Evolutionary conservation across 2,329 filamentous ascomycete species (phyloP), one percentile per base, ranked within the genome.

Genomic region (Albophoma yamanashiensis): DNA sequence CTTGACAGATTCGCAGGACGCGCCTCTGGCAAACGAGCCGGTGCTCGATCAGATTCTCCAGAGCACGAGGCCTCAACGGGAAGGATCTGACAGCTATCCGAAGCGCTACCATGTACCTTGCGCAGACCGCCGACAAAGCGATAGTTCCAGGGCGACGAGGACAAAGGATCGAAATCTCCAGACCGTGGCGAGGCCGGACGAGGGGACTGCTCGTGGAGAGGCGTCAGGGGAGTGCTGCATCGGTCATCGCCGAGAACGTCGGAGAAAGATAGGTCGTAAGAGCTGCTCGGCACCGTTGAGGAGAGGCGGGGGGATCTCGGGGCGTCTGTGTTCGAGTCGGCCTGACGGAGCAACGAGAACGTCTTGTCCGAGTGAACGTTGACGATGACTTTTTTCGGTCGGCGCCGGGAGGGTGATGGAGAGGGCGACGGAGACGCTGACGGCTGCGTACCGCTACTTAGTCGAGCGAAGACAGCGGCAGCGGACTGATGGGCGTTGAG

Each of bases 321-420:
- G 22, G 71, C 73, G n/a, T 69, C 63, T 17, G 68, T 66, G 60
- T 66, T 64, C 12, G 70, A 67, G 42, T 62, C 60, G n/a, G 68
- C 61, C 52, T 78, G 66, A 68, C 70, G 71, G 63, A 77, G 63
- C 60, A 85, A 70, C 20, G 81, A 82, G 65, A 86, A 85, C 5
- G 82, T 85, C 70, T 83, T 83, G 69, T 85, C 80, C 7, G 81
- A 69, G 64, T 84, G 76, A 36, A 85, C 71, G 58, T 76, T 77
- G 61, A 85, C 78, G 38, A 85, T 77, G 38, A 78, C 68, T 62
- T 77, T 69, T 25, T 63, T 67, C 12, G 59, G 55, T 43, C 71
- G 71, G 55, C 69, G 67, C 45, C 57, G 57, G 15, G 70, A 69
- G 25, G 50, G 50, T 9, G 71, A 62, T 14, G 70, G 59, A n/a